Percentiles rank a stretch among this genome's conserved stretches.
Evolutionary conservation across 805 yeast genomes (phyloP).

Genomic region (Scheffersomyces amazonensis): DNA sequence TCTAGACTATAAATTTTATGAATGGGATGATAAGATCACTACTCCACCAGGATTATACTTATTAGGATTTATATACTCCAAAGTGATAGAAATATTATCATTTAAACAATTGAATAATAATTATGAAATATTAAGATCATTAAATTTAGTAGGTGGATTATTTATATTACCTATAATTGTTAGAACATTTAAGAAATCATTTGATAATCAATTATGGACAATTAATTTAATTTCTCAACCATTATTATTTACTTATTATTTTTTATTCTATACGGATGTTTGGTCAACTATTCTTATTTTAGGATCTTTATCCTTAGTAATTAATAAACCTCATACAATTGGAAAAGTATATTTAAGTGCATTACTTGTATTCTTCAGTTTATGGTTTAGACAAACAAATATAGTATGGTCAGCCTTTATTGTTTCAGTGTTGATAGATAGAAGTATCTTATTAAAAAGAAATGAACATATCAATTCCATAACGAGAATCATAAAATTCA

Average conservation of each 20-base stretch:
- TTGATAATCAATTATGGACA: conserved; percentile 19
- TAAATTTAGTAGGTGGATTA: conserved; percentile 68
- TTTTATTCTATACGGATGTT: conserved; percentile 86
- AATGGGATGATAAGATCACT: conserved; percentile 88
- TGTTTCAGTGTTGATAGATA: conserved; percentile 52
- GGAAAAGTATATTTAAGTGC: conserved; percentile 39
- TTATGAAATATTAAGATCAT: conserved; percentile 26
- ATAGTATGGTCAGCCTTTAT: conserved; percentile 78
- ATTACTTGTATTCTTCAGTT: conserved; percentile 55
- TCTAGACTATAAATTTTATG: conserved; percentile 54
- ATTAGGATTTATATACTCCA: conserved; percentile 38
- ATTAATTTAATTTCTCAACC: conserved; percentile 54
- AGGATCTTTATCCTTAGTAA: conserved; percentile 48
- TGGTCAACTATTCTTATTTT: conserved; percentile 80
- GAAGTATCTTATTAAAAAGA: conserved; percentile 15
- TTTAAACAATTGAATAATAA: conserved; percentile 1
- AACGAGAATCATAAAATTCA: conserved; percentile 9
- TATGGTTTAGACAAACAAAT: conserved; percentile 87
- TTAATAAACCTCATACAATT: conserved; percentile 18
- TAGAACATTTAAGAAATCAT: conserved; percentile 8
- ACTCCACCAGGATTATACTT: conserved; percentile 93
- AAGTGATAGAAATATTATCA: conserved; percentile 18
- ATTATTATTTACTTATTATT: conserved; percentile 66
- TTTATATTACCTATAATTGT: conserved; percentile 50
- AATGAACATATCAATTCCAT: conserved; percentile 11